Evolutionary conservation across 345 rosid species (phyloP).

Genomic region (Geranium brycei): DNA sequence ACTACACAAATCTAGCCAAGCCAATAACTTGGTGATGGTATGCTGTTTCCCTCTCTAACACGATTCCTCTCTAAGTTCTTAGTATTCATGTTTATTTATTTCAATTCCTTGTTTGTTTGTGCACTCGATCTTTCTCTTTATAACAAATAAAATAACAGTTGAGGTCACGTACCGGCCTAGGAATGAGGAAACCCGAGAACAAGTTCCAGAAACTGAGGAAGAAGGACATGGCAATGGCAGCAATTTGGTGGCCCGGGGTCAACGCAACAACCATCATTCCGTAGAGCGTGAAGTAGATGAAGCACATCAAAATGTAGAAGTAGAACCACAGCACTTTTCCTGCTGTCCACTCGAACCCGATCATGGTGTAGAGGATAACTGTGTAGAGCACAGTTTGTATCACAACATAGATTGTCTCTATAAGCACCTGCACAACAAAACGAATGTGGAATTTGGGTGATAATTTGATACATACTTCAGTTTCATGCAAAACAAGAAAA

Average conservation of each 20-base stretch:
- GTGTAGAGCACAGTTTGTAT: constrained; percentile 40
- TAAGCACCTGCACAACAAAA: constrained; percentile 38
- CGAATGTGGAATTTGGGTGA: neutral
- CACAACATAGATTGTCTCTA: constrained; percentile 45
- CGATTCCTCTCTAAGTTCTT: too few relatives aligned
- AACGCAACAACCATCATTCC: constrained; percentile 76
- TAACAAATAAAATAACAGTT: neutral
- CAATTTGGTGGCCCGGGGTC: constrained; percentile 61
- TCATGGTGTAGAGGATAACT: constrained; percentile 59
- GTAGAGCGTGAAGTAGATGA: constrained; percentile 56
- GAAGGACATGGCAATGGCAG: constrained; percentile 63
- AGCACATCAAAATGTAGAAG: constrained; percentile 48
- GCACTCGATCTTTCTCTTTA: too few relatives aligned
- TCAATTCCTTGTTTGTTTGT: too few relatives aligned
- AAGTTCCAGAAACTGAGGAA: constrained; percentile 79
- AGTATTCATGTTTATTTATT: too few relatives aligned
- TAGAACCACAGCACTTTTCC: constrained; percentile 45
- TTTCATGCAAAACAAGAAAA: neutral
- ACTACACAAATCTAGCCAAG: too few relatives aligned
- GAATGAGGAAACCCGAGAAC: constrained; percentile 66
- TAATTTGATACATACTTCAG: constrained; percentile 1
- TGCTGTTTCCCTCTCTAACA: too few relatives aligned
- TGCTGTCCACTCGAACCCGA: constrained; percentile 50
- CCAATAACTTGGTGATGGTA: too few relatives aligned
- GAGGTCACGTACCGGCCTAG: constrained; percentile 39